A percentile compares a stretch with the other conserved stretches of the same genome.
These are phyloP conservation scores for Pleurotus tuber-regium DNA, from an alignment of 768 basidiomycete genomes.

Conservation along the genomic window DNA sequence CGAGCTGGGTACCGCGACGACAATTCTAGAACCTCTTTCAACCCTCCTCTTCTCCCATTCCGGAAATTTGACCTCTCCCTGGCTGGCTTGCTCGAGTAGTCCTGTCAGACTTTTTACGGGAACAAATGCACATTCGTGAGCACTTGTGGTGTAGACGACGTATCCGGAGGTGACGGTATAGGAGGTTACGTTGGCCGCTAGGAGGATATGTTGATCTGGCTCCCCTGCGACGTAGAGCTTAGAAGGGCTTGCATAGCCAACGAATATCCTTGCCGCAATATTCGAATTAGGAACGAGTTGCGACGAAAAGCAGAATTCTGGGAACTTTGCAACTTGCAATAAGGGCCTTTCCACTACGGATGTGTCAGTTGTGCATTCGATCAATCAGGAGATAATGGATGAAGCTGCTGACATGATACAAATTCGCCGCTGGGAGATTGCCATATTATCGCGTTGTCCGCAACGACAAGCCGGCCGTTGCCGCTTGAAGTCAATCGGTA, in stretches of 20 bases:
- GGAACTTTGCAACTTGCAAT: conserved; percentile 37
- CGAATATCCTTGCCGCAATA: conserved; percentile 32
- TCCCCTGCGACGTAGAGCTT: conserved; percentile 53
- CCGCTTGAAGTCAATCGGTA: conserved; percentile 27
- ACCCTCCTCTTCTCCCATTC: conserved; percentile 74
- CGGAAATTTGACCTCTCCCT: conserved; percentile 27
- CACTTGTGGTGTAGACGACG: conserved; percentile 79
- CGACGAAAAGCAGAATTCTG: conserved; percentile 57
- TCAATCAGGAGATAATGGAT: no score
- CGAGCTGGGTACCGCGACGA: conserved; percentile 79
- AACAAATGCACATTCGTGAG: conserved; percentile 78
- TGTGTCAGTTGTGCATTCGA: no score
- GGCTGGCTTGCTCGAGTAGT: conserved; percentile 21
- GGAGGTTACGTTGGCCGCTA: conserved; percentile 64
- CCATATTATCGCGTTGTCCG: conserved; percentile 30
- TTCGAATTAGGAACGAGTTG: conserved; percentile 26
- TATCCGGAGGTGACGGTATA: conserved; percentile 73
- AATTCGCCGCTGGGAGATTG: conserved; percentile 50
- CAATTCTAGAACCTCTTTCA: conserved; percentile 88
- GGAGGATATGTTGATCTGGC: conserved; percentile 16
- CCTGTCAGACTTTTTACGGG: conserved; percentile 40
- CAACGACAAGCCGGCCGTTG: conserved; percentile 49
- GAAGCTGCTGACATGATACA: conserved; percentile 35
- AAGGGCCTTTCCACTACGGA: conserved; percentile 4
- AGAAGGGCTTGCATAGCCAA: conserved; percentile 66